phyloP scores from a whole-genome alignment of 768 basidiomycete genomes.

The Podaxis pistillaris region DNA sequence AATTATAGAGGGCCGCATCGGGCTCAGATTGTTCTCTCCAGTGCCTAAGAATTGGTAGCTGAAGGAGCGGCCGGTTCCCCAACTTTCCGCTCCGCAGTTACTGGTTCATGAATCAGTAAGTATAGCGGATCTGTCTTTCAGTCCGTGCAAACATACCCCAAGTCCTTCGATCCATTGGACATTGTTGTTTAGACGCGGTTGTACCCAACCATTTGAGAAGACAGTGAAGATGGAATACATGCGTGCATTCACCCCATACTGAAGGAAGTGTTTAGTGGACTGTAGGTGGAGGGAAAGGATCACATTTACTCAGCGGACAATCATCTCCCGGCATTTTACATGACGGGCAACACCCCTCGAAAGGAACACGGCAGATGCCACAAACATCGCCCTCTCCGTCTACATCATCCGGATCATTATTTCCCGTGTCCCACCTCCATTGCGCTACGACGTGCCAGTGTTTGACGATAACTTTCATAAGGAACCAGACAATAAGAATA shows the following conservation, averaged over 20 bases:
- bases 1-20: no score
- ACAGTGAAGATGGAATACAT: conserved; percentile 99
- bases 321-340: conserved; percentile 95
- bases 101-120: background rate
- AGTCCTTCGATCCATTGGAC: conserved; percentile 94
- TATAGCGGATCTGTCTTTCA: background rate
- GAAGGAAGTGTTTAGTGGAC: conserved; percentile 2
- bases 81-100: background rate
- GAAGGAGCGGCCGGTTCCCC: background rate
- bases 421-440: conserved; percentile 79
- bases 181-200: conserved; percentile 86
- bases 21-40: background rate
- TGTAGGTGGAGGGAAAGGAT: background rate
- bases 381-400: conserved; percentile 63
- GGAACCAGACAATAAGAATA: background rate
- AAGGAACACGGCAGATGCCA: conserved; percentile 89
- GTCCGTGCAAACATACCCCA: conserved; percentile 66
- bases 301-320: conserved; percentile 33
- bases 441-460: conserved; percentile 87
- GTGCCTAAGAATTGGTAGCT: background rate
- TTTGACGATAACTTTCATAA: conserved; percentile 82
- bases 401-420: conserved; percentile 33
- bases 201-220: conserved; percentile 95
- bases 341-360: conserved; percentile 91
- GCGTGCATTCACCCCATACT: conserved; percentile 99